phyloP scores from a whole-genome alignment of 108 stramenopile species.

The Pseudonitzschia multistriata region DNA sequence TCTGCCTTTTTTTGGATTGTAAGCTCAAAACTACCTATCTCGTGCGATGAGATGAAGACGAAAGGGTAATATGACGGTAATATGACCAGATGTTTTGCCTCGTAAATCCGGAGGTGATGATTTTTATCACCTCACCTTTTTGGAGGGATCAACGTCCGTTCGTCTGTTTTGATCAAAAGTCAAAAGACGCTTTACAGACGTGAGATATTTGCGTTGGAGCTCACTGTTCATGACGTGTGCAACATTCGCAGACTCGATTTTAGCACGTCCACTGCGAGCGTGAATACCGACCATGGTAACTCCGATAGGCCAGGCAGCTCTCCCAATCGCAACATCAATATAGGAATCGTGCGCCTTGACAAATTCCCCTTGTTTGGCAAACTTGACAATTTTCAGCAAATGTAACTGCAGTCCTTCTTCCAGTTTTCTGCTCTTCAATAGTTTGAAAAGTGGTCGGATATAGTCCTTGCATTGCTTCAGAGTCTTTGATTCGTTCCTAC shows the following conservation, averaged over 20 bases:
- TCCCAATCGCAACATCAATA: conserved; percentile 92
- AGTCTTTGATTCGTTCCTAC: conserved; percentile 89
- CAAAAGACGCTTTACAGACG: conserved; percentile 95
- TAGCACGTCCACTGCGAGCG: conserved; percentile 90
- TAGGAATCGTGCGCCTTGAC: conserved; percentile 94
- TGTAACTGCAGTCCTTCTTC: conserved; percentile 54
- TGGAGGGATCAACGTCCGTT: conserved; percentile 77
- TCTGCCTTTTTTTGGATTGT: too few species aligned
- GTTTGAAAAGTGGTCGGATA: conserved; percentile 89
- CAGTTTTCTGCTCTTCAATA: conserved; percentile 61
- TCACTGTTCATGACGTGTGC: conserved; percentile 96
- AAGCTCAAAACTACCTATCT: too few species aligned
- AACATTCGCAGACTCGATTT: conserved; percentile 92
- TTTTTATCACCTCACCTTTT: conserved; percentile 58
- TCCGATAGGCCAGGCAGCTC: conserved; percentile 98
- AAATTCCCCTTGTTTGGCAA: conserved; percentile 90
- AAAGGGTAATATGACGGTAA: too few species aligned
- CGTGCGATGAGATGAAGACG: too few species aligned
- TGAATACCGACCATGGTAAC: conserved; percentile 99
- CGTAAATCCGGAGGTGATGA: too few species aligned
- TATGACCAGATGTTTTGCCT: too few species aligned
- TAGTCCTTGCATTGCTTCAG: conserved; percentile 96
- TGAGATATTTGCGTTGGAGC: conserved; percentile 94
- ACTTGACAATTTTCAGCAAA: conserved; percentile 82
- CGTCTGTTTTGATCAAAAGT: conserved; percentile 88